Evolutionary conservation across 2,329 filamentous ascomycete genomes (phyloP), one percentile per base, ranked within the genome.

Genomic region (Paracoccidioides brasiliensis): DNA sequence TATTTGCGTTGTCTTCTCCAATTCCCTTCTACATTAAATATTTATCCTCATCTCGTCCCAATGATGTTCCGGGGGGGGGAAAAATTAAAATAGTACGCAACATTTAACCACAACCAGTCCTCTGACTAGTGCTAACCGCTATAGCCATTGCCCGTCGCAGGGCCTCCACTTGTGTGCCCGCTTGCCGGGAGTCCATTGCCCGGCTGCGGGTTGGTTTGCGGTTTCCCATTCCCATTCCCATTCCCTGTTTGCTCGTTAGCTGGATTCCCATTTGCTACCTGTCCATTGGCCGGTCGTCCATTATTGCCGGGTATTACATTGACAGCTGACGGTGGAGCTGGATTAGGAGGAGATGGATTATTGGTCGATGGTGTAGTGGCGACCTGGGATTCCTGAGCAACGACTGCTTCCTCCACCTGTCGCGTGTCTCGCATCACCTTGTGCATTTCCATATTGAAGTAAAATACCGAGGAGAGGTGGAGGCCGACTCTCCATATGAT

Each of bases 401-500:
- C 32, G 9, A 41, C 32, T 2, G 58, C 58, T 53, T 62, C 58
- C 54, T 64, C 64, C 44, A 59, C 57, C 46, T 59, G 56, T n/a
- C 58, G 51, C 50, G 61, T 59, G 8, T 58, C 57, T 49, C 61
- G n/a, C 28, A 62, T 55, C 38, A 62, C 55, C 38, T 60, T 62
- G 30, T 37, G 22, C 28, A 61, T 43, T 10, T 40, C 32, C 5
- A 59, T 28, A 3, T 50, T 38, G 50, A 60, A 56, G 14, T 48
- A 42, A 8, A 58, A 14, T 0, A 56, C 53, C 9, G 61, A 44
- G 15, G 57, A 35, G 28, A 60, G 53, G 14, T 60, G 63, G 38
- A 43, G 52, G 37, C 59, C 62, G 40, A 64, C 48, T 55, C 59
- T 63, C 61, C 63, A 66, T 14, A 60, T 42, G 14, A 52, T 30